Base-by-base conservation (phyloP, 768 basidiomycete genomes). In the Serendipita sp. region DNA sequence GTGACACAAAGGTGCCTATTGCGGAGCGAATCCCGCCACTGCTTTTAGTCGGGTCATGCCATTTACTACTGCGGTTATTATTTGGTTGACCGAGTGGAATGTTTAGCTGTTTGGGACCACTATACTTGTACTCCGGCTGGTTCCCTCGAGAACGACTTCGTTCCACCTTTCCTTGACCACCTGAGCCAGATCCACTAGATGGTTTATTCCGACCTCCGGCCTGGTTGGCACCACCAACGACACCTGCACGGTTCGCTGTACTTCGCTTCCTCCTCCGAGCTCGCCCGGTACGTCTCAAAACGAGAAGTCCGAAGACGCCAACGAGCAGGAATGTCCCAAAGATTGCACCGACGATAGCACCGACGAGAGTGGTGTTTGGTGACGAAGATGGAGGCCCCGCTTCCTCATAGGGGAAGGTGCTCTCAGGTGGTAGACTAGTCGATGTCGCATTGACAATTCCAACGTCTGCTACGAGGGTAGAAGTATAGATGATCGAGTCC, bases 271-370 rank as follows among this genome's bases (percentile, higher is more conserved):
- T 53, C 18, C 48, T 18, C 18, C 48, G 48, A 35, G 30, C 30
- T 28, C 30, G 56, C 10, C 35, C 16, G 8, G 56, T 4, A 18
- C 34, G 56, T 8, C 30, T 28, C 16, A 60, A n/a, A 30, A 60
- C 10, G 30, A 32, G n/a, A 4, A 60, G 37, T 32, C 18, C 56
- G 28, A 60, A 32, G 18, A 60, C 4, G 30, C 56, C 56, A 10
- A 38, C 56, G 28, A 60, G 28, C 56, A 60, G 18, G 18, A 60
- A 60, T 28, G 56, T 60, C 16, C 56, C 56, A 38, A 60, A 60
- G 56, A 60, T 60, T 16, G 30, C 56, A 38, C 56, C 56, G 10
- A 60, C 37, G 56, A 60, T 35, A 30, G 28, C 56, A 35, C 56
- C 56, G 28, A 60, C 56, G 24, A 60, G 30, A 37, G 56, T 35